Percentiles rank a stretch among this genome's conserved stretches.
These are phyloP conservation scores for Phialocephala sp. DNA, from an alignment of 2,329 filamentous ascomycete species.

Conservation along the genomic window DNA sequence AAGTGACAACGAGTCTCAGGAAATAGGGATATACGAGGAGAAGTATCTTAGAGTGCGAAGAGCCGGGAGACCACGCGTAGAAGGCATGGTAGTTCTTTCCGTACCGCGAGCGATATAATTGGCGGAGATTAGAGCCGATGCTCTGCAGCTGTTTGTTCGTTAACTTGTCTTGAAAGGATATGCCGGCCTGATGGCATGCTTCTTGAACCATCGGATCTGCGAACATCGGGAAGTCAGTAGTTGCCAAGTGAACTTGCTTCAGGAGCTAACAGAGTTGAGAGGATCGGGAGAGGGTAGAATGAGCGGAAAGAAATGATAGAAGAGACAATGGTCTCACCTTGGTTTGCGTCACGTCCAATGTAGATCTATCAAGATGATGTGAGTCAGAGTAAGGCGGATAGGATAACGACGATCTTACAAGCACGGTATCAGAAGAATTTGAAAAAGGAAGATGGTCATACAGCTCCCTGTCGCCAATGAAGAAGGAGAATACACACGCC, in stretches of 20 bases:
- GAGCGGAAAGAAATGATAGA: background rate
- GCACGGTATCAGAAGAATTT: constrained; percentile 21
- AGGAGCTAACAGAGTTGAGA: too few relatives aligned
- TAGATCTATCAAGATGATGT: constrained; percentile 16
- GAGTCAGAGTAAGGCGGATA: background rate
- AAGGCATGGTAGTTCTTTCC: constrained; percentile 25
- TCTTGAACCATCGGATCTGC: constrained; percentile 18
- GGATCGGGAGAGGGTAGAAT: background rate
- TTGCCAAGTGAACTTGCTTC: background rate
- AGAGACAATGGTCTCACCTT: constrained; percentile 2
- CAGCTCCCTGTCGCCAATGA: constrained; percentile 23
- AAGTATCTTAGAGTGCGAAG: constrained; percentile 27
- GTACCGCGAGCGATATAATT: constrained; percentile 4
- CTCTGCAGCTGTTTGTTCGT: constrained; percentile 15
- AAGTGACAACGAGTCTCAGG: constrained; percentile 24
- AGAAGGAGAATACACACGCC: constrained; percentile 26
- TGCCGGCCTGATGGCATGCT: constrained; percentile 18
- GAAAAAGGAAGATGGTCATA: constrained; percentile 26
- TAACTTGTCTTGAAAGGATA: constrained; percentile 12
- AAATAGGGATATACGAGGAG: constrained; percentile 21
- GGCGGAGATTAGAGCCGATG: constrained; percentile 15
- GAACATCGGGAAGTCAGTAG: background rate
- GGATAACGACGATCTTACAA: constrained; percentile 16
- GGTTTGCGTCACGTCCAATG: constrained; percentile 24
- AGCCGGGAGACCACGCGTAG: constrained; percentile 26